phyloP scores from a whole-genome alignment of 768 basidiomycete species.

The Pisolithus orientalis region DNA sequence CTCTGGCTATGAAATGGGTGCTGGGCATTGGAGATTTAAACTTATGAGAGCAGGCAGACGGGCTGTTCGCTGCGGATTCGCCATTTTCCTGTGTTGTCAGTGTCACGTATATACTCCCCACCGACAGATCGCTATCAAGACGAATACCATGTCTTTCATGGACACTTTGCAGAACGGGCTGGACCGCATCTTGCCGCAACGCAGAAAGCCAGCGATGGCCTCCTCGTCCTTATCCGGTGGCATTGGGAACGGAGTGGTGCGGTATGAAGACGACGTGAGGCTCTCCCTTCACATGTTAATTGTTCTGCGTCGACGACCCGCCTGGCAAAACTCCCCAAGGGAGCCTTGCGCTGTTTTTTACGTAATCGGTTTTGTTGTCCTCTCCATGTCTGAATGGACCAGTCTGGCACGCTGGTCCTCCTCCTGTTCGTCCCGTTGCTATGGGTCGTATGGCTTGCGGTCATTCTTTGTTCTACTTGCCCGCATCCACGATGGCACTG shows the following conservation, averaged over 20 bases:
- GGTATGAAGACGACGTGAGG: slow-evolving; percentile 70
- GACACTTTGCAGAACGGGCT: slow-evolving; percentile 25
- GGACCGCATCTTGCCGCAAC: slow-evolving; percentile 24
- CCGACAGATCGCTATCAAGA: neutral
- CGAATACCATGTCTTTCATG: slow-evolving; percentile 20
- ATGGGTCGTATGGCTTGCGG: slow-evolving; percentile 68
- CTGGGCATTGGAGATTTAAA: neutral
- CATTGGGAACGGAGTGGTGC: slow-evolving; percentile 45
- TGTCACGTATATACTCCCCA: neutral
- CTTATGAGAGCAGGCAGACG: too few relatives aligned
- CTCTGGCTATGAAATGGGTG: neutral
- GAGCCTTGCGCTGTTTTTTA: slow-evolving; percentile 18
- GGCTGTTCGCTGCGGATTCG: slow-evolving; percentile 7
- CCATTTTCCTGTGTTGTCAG: slow-evolving; percentile 3
- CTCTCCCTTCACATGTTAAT: neutral
- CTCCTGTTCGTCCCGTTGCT: slow-evolving; percentile 61
- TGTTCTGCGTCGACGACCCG: slow-evolving; percentile 3
- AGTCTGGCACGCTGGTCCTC: slow-evolving; percentile 48
- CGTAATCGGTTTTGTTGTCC: slow-evolving; percentile 25
- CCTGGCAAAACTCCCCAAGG: slow-evolving; percentile 1
- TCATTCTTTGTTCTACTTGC: slow-evolving; percentile 23
- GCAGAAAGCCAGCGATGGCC: slow-evolving; percentile 6
- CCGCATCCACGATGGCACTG: slow-evolving; percentile 11
- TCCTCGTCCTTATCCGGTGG: slow-evolving; percentile 43
- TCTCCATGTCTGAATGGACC: slow-evolving; percentile 30